These are phyloP conservation scores for Eucalyptus guilfoylei DNA, from an alignment of 345 rosid species.

Conservation along the genomic window DNA sequence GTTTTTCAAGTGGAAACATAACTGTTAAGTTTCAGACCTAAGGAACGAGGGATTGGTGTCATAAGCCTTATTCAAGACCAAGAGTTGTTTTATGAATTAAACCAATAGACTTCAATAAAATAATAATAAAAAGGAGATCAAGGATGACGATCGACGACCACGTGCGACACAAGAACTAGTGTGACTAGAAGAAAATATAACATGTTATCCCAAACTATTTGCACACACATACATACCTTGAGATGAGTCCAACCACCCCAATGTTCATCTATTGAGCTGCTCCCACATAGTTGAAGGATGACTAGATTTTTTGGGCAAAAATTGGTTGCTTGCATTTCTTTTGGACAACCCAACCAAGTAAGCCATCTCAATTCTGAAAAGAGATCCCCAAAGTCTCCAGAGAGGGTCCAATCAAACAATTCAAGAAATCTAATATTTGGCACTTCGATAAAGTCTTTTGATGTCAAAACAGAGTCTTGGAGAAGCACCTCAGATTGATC, in stretches of 20 bases:
- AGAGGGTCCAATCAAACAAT: fast-evolving
- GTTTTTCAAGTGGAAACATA: no score
- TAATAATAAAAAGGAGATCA: no score
- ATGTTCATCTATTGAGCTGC: fast-evolving
- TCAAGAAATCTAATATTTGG: fast-evolving
- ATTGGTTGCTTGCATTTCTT: background rate
- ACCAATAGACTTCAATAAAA: no score
- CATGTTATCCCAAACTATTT: background rate
- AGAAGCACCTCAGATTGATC: fast-evolving
- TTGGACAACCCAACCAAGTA: fast-evolving
- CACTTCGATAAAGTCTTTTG: background rate
- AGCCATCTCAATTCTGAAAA: background rate
- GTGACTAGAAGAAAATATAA: background rate
- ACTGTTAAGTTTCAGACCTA: no score
- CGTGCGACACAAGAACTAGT: fast-evolving
- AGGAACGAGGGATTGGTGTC: no score
- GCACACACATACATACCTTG: background rate
- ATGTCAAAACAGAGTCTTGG: background rate
- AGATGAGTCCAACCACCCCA: background rate
- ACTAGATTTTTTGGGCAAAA: background rate
- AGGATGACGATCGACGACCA: background rate
- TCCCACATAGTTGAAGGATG: fast-evolving
- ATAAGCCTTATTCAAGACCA: no score
- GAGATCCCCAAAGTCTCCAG: background rate
- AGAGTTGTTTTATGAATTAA: no score